Percentiles rank a stretch among this genome's conserved stretches.
These are phyloP conservation scores for Micromonas commoda DNA, from an alignment of 139 green algal genomes.

Conservation along the genomic window DNA sequence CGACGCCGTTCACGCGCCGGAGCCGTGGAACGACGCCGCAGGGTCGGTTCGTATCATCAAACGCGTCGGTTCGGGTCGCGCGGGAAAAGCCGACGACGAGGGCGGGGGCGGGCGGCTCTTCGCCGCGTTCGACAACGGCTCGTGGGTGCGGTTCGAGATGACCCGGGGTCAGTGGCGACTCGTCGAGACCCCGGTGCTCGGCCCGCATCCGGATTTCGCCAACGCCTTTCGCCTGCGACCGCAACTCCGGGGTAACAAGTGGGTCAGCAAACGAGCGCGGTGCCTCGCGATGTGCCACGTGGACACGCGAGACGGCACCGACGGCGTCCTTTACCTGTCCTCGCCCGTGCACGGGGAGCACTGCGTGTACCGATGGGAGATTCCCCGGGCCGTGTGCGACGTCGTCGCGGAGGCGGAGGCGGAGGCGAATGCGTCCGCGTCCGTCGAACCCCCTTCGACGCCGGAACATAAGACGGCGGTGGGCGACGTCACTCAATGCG, in stretches of 20 bases:
- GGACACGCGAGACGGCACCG: too few species aligned
- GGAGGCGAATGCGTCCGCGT: neutral
- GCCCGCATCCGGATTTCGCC: neutral
- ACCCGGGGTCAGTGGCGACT: neutral
- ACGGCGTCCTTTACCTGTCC: slow-evolving; percentile 1
- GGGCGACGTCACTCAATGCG: neutral
- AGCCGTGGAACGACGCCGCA: neutral
- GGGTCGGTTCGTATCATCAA: neutral
- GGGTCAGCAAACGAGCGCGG: neutral
- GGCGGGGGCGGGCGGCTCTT: neutral
- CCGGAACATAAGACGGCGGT: too few species aligned
- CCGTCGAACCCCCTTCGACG: neutral
- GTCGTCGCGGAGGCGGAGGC: neutral
- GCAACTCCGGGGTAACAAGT: neutral
- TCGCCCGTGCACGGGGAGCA: neutral
- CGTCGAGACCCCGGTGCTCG: neutral
- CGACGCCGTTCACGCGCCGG: too few species aligned
- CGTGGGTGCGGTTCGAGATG: neutral
- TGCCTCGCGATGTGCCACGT: neutral
- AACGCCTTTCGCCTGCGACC: neutral
- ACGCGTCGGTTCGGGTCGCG: neutral
- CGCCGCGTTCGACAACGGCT: slow-evolving; percentile 7
- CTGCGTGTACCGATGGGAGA: slow-evolving; percentile 13
- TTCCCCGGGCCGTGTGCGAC: neutral
- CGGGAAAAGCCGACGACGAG: neutral